Evolutionary conservation across 2,329 filamentous ascomycete genomes (phyloP), one percentile per base, ranked within the genome.

Genomic region (Myriosclerotinia duriaeana): DNA sequence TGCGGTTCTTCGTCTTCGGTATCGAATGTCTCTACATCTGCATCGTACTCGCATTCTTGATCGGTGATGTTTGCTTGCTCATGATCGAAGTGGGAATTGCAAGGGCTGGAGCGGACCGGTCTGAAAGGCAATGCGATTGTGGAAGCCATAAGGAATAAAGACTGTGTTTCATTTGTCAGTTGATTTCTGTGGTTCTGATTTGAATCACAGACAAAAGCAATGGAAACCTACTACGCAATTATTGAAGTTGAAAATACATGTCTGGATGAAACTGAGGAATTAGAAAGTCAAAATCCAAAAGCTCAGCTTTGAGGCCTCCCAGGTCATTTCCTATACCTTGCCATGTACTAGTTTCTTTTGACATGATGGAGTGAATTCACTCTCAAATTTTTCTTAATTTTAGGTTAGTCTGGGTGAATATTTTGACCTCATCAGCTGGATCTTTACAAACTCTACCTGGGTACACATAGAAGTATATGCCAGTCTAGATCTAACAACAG

Each of bases 61-160:
- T 17, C 14, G 1, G 9, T 20, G 5, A 48, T 4, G 0, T 26
- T 5, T 14, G 9, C 30, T 61, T 50, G 58, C n/a, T 61, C 30
- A 50, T 61, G 12, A 38, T 50, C 5, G 44, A 36, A 38, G 22
- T 50, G 15, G 44, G 38, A 22, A 1, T 50, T 15, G 12, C n/a
- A 38, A 40, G n/a, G 34, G 14, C 44, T 44, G 38, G 7, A n/a
- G 14, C 34, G 26, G 46, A 40, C 5, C 14, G 34, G 20, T 52
- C 34, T 61, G 44, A 7, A 40, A 40, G 44, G 58, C 30, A 26
- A 61, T 11, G 44, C 30, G 30, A 38, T 50, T 38, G 44, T 61
- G n/a, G 12, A 40, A 17, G 58, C 44, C 58, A 61, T 61, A 30
- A 50, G 44, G n/a, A 61, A 50, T 20, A 52, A 61, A 26, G 58